phyloP scores from a whole-genome alignment of 805 yeast genomes.

The Myxozyma lipomycoides region DNA sequence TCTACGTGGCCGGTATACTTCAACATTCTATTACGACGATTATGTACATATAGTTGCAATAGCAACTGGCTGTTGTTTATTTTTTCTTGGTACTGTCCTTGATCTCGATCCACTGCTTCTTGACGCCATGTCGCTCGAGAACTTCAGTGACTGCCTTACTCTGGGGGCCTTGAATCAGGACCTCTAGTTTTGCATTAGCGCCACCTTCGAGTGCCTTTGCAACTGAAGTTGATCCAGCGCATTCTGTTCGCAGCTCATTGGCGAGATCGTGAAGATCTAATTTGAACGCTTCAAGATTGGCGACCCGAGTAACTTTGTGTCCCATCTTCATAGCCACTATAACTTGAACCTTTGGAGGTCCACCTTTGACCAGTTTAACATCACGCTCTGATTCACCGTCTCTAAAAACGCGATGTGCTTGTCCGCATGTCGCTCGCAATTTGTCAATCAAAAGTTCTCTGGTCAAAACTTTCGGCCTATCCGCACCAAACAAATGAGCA shows the following conservation, averaged over 20 bases:
- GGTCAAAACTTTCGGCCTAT: constrained; percentile 28
- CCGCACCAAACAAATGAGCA: not conserved
- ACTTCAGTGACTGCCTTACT: constrained; percentile 56
- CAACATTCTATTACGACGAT: constrained; percentile 5
- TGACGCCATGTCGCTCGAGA: constrained; percentile 59
- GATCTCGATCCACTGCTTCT: constrained; percentile 58
- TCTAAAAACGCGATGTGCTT: constrained; percentile 46
- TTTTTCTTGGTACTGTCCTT: constrained; percentile 41
- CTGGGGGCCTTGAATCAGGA: constrained; percentile 90
- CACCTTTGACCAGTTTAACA: constrained; percentile 54
- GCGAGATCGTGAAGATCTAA: constrained; percentile 65
- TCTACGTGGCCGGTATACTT: constrained; percentile 24
- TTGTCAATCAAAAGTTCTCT: constrained; percentile 40
- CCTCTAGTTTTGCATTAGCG: constrained; percentile 58
- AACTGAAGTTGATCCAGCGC: constrained; percentile 85
- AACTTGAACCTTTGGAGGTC: constrained; percentile 61
- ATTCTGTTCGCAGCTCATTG: constrained; percentile 64
- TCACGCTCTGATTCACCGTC: constrained; percentile 43
- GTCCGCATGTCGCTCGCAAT: constrained; percentile 45
- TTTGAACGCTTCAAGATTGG: constrained; percentile 63
- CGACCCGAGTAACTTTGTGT: constrained; percentile 72
- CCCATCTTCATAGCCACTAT: constrained; percentile 76
- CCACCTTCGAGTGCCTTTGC: constrained; percentile 31
- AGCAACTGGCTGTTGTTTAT: no score
- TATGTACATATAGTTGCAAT: not conserved